phyloP scores from a whole-genome alignment of 257 asterid genomes.

The Capsicum rhomboideum region DNA sequence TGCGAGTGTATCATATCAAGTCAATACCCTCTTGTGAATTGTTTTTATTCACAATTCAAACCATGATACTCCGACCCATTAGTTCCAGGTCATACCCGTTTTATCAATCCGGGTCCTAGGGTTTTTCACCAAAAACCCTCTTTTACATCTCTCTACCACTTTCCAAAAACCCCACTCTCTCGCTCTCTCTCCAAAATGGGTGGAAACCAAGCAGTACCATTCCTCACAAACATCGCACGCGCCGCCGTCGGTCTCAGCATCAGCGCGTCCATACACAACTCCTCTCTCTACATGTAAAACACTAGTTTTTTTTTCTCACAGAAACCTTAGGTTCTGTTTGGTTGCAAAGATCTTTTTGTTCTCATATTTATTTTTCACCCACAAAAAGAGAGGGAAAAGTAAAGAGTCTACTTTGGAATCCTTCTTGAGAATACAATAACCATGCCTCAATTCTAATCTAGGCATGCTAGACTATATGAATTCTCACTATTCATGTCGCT shows the following conservation, averaged over 20 bases:
- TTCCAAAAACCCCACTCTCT: neutral
- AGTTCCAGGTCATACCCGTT: neutral
- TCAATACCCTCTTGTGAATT: too few relatives aligned
- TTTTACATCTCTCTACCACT: neutral
- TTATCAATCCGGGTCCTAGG: neutral
- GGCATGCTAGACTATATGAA: neutral
- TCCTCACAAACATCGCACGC: conserved; percentile 66
- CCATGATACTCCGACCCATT: neutral
- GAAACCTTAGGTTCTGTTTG: neutral
- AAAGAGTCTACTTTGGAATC: neutral
- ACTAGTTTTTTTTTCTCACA: neutral
- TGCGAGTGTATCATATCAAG: too few relatives aligned
- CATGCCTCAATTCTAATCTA: neutral
- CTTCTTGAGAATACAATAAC: neutral
- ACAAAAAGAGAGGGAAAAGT: neutral
- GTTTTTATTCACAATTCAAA: too few relatives aligned
- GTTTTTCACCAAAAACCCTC: neutral
- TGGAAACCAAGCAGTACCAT: conserved; percentile 41
- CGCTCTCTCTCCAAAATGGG: conserved; percentile 29
- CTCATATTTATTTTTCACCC: neutral
- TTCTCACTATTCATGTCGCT: neutral
- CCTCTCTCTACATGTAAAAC: conserved; percentile 33
- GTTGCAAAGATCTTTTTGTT: neutral
- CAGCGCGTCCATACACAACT: conserved; percentile 47
- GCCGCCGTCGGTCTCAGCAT: conserved; percentile 64